Conservation (phyloP, 2,329 filamentous ascomycete species). For the Clonostachys chloroleuca region DNA sequence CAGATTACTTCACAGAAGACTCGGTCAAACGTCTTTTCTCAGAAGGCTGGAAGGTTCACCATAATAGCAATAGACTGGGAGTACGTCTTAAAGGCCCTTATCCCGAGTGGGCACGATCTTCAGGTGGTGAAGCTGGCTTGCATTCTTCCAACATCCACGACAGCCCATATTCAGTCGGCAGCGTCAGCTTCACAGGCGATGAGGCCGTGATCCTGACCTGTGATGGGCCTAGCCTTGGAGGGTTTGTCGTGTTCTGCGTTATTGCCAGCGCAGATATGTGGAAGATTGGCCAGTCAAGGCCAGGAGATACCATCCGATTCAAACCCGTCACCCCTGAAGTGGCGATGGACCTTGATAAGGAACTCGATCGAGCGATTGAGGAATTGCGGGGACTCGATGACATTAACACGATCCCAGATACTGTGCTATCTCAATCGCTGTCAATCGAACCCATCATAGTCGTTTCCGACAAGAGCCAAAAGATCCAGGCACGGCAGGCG, state of each 20-base stretch:
- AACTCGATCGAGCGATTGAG: slow-evolving; percentile 13
- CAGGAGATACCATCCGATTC: slow-evolving; percentile 29
- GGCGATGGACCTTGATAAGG: slow-evolving; percentile 14
- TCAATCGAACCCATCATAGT: slow-evolving; percentile 2
- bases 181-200: slow-evolving; percentile 36
- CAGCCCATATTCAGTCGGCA: slow-evolving; percentile 30
- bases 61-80: slow-evolving; percentile 33
- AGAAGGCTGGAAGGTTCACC: slow-evolving; percentile 27
- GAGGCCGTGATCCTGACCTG: slow-evolving; percentile 29
- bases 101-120: slow-evolving; percentile 27
- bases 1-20: slow-evolving; percentile 26
- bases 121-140: slow-evolving; percentile 28
- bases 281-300: slow-evolving; percentile 33
- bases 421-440: too few species aligned
- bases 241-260: slow-evolving; percentile 30
- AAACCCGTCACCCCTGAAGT: slow-evolving; percentile 15
- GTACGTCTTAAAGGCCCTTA: slow-evolving; percentile 29
- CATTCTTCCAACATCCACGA: slow-evolving; percentile 37
- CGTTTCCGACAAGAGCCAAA: too few species aligned
- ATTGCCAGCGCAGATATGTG: slow-evolving; percentile 31
- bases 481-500: slow-evolving; percentile 15
- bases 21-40: slow-evolving; percentile 22
- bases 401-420: background rate
- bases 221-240: slow-evolving; percentile 34
- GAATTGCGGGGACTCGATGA: background rate